phyloP scores from a whole-genome alignment of 805 yeast species.

The Candida fluviatilis region DNA sequence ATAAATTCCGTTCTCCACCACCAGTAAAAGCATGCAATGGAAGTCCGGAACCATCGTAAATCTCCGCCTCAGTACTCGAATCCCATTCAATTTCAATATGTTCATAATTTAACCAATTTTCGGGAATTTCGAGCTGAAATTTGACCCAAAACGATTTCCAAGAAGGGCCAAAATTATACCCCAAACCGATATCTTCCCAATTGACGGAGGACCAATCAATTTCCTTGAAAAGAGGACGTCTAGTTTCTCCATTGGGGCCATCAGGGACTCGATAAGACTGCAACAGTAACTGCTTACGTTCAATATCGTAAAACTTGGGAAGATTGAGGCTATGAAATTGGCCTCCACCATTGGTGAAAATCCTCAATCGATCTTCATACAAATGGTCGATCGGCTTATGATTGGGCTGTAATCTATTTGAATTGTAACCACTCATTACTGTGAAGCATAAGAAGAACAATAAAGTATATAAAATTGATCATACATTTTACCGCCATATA shows the following conservation, averaged over 20 bases:
- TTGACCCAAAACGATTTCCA: constrained; percentile 98
- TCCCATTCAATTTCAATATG: constrained; percentile 77
- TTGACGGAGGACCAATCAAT: constrained; percentile 44
- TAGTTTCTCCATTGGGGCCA: constrained; percentile 37
- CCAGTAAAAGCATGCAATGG: constrained; percentile 85
- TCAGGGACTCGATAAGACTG: constrained; percentile 73
- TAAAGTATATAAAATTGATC: not conserved
- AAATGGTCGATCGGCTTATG: constrained; percentile 75
- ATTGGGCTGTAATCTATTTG: constrained; percentile 46
- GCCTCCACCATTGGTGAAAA: constrained; percentile 72
- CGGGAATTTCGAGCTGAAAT: constrained; percentile 61
- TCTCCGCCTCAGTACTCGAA: constrained; percentile 78
- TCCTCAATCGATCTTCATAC: constrained; percentile 69
- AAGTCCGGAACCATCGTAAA: constrained; percentile 61
- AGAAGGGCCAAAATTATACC: constrained; percentile 84
- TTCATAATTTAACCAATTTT: constrained; percentile 46
- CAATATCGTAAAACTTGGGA: constrained; percentile 74
- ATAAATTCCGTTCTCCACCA: constrained; percentile 76
- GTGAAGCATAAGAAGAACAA: not conserved
- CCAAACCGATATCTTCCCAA: constrained; percentile 58
- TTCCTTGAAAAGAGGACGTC: constrained; percentile 60
- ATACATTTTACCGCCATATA: not conserved
- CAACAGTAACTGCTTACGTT: constrained; percentile 47
- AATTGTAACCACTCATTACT: constrained; percentile 14
- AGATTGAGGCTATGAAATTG: constrained; percentile 66